Base-by-base conservation (phyloP, 2,329 filamentous ascomycete species). In the Fonsecaea pugnacius region DNA sequence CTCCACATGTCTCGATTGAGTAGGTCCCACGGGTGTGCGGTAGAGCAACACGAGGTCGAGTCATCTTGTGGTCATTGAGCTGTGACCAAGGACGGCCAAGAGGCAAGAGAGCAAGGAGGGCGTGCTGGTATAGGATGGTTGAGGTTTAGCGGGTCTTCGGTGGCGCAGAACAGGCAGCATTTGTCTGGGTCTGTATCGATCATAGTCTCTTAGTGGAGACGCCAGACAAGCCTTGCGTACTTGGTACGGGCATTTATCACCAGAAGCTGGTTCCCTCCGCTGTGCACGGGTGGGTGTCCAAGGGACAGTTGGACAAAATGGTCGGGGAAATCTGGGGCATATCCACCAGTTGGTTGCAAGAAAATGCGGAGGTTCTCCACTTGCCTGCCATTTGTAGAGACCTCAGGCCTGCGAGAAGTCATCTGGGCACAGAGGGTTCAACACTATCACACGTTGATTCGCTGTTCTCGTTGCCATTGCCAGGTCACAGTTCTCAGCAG, bases 301-400 rank as follows among this genome's bases (percentile, higher is more conserved):
- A 21, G 43, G 30, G 30, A 50, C 21, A 24, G 40, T 18, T 30
- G 52, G 57, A 10, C 33, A 27, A 51, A 32, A 48, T 3, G 21
- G 32, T 51, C 52, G 57, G 57, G 43, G 57, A 52, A 59, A 52
- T 46, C 57, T 46, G 57, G 57, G 57, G 18, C 30, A 52, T 36
- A 48, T 58, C 38, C 55, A 24, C 43, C 43, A 24, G 43, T 21
- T 48, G 43, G 43, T 48, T 14, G 32, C 40, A 36, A 7, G 10
- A n/a, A 59, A 52, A 52, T 59, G 57, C 57, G 57, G 57, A 59
- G 57, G 57, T 52, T 24, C 57, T 59, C 57, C 57, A 50, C 43
- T 53, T 35, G 51, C 32, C 51, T 27, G 10, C 4, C 16, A 48
- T 48, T 21, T 48, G 16, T 18, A 18, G 16, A 43, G 38, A 43